phyloP scores from a whole-genome alignment of 140 eudicot species.

The Oenanthe javanica region DNA sequence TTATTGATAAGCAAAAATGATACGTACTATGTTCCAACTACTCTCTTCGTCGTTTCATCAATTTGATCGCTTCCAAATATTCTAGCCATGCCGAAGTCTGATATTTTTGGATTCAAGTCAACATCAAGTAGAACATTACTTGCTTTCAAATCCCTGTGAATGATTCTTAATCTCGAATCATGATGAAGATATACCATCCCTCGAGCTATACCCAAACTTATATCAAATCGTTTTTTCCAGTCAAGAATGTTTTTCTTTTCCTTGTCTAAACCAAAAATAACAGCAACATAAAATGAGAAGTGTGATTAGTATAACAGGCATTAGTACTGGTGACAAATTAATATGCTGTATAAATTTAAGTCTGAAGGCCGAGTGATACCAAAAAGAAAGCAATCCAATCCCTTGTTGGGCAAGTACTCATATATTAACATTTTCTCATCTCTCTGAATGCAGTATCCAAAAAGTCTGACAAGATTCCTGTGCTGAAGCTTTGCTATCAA shows the following conservation, averaged over 20 bases:
- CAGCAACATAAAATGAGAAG: background rate
- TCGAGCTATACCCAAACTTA: slow-evolving; percentile 51
- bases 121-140: slow-evolving; percentile 55
- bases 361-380: slow-evolving; percentile 17
- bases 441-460: slow-evolving; percentile 48
- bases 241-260: slow-evolving; percentile 15
- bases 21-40: slow-evolving; percentile 63
- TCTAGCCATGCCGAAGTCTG: slow-evolving; percentile 71
- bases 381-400: slow-evolving; percentile 47
- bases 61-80: slow-evolving; percentile 42
- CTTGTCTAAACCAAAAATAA: slow-evolving; percentile 17
- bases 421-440: slow-evolving; percentile 53
- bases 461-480: slow-evolving; percentile 52
- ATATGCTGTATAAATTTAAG: background rate
- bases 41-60: slow-evolving; percentile 47
- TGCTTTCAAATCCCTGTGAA: slow-evolving; percentile 63
- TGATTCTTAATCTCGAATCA: slow-evolving; percentile 56
- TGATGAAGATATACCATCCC: slow-evolving; percentile 69
- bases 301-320: background rate
- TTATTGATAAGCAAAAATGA: background rate
- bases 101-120: slow-evolving; percentile 51
- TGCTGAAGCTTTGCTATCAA: slow-evolving; percentile 68
- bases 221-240: slow-evolving; percentile 48
- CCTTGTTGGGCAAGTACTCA: slow-evolving; percentile 53
- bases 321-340: background rate